These are phyloP conservation scores for Exserohilum rostratum DNA, from an alignment of 2,329 filamentous ascomycete genomes.

Conservation along the genomic window DNA sequence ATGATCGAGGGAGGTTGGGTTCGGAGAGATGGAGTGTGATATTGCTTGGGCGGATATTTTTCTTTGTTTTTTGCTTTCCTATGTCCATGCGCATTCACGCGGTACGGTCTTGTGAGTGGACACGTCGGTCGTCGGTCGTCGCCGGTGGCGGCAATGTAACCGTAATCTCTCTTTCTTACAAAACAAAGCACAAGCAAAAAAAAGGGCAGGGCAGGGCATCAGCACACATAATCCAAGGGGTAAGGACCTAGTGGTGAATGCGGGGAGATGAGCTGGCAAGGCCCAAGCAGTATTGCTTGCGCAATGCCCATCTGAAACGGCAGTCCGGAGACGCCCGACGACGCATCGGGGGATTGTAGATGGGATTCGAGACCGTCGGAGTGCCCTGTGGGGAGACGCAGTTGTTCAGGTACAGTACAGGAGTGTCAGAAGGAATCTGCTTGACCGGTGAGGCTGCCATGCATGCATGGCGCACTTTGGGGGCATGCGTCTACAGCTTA, in stretches of 20 bases:
- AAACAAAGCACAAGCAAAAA: background rate
- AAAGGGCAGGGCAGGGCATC: background rate
- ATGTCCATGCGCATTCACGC: too few relatives aligned
- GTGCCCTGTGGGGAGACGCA: constrained; percentile 3
- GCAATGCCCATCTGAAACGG: constrained; percentile 8
- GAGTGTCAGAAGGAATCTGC: background rate
- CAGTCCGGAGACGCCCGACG: constrained; percentile 8
- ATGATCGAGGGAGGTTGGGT: constrained; percentile 5
- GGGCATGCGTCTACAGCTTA: constrained; percentile 17
- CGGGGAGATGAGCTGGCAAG: constrained; percentile 17
- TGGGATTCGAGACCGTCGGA: constrained; percentile 11
- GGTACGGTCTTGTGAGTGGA: constrained; percentile 1
- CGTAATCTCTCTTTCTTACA: background rate
- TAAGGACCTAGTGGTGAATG: constrained; percentile 7
- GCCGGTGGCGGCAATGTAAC: background rate
- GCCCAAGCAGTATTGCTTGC: constrained; percentile 6
- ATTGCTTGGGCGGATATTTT: background rate
- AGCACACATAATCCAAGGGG: background rate
- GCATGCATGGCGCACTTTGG: constrained; percentile 20
- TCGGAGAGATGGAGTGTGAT: background rate
- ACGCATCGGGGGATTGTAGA: constrained; percentile 3
- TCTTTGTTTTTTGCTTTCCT: background rate
- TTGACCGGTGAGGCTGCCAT: constrained; percentile 38
- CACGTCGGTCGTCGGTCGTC: constrained; percentile 2
- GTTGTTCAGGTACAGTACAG: background rate